Conservation (phyloP, 768 basidiomycete genomes). For the Leccinum sublutescens region DNA sequence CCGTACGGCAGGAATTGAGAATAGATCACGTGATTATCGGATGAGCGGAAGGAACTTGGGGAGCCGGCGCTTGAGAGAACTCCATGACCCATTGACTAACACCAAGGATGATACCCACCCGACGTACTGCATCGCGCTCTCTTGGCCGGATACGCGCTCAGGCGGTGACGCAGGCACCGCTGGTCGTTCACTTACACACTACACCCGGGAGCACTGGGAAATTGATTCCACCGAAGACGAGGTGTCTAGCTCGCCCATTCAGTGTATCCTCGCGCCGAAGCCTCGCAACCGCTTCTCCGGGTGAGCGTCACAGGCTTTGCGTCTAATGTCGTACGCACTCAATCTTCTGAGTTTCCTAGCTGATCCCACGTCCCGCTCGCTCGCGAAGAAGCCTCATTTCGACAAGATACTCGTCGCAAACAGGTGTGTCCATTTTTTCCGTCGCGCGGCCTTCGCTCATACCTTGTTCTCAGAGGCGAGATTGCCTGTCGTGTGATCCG, state of each 20-base stretch:
- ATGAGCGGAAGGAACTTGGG: slow-evolving; percentile 26
- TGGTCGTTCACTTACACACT: slow-evolving; percentile 6
- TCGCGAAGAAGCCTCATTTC: slow-evolving; percentile 55
- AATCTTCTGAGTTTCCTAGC: neutral
- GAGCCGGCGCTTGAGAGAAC: neutral
- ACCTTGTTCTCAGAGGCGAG: slow-evolving; percentile 62
- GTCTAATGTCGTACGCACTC: neutral
- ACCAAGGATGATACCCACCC: slow-evolving; percentile 31
- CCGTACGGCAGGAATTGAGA: slow-evolving; percentile 38
- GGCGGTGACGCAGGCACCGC: slow-evolving; percentile 7
- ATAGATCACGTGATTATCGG: slow-evolving; percentile 18
- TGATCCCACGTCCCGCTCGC: neutral
- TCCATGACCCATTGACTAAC: neutral
- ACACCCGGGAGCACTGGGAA: slow-evolving; percentile 10
- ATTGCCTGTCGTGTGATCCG: slow-evolving; percentile 95
- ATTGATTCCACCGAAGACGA: slow-evolving; percentile 1
- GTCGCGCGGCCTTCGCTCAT: neutral
- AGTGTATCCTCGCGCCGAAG: slow-evolving; percentile 2
- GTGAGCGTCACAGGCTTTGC: slow-evolving; percentile 12
- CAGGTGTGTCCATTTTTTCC: slow-evolving; percentile 39
- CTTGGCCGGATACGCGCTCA: slow-evolving; percentile 21
- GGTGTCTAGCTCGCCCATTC: neutral
- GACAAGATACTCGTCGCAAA: slow-evolving; percentile 94
- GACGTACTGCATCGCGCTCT: slow-evolving; percentile 27
- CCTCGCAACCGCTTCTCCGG: slow-evolving; percentile 16